Evolutionary conservation across 257 asterid genomes (phyloP), one percentile per base, ranked within the genome.

Genomic region (Gentiana dahurica): DNA sequence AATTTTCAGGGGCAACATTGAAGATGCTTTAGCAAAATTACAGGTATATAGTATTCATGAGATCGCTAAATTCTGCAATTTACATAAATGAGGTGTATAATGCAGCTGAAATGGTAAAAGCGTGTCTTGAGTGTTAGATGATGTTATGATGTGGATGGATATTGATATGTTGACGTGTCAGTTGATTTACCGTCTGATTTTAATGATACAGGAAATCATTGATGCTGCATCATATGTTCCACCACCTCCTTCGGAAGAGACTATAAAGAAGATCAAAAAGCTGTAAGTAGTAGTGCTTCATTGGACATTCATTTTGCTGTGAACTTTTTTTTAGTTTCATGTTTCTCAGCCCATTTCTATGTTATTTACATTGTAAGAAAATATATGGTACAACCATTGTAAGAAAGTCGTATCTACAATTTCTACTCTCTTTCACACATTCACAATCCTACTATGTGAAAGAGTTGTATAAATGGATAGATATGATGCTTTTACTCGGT

Each of bases 201-300:
- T 68, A 35, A 67, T 62, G 71, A 54, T 62, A 58, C 87, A 92
- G 99, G 94, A 76, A 53, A 92, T 92, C 67, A 84, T 92, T 54
- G 95, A 92, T 62, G 94, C 81, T 65, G 99, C 99, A 59, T 84
- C 95, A 1, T 92, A 92, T 60, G 95, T 82, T 35, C 95, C 99
- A 5, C 85, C 82, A 35, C 91, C 95, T 71, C 99, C 95, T 68
- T 79, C 99, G 43, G 77, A 74, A 73, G 95, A 85, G 79, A 81
- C 81, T 2, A 74, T 75, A 59, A 83, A 75, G 73, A 83, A 72
- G 81, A 83, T 92, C 34, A 52, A 65, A 12, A 73, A 77, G 69
- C 58, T 92, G 99, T 92, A 83, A 85, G 97, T 55, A 24, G 24
- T 24, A 24, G 24, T 41, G 46, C 8, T 41, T 41, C 9, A 10